Evolutionary conservation across 495 filamentous ascomycete genomes (phyloP).

Genomic region (Corynascus novoguineensis): DNA sequence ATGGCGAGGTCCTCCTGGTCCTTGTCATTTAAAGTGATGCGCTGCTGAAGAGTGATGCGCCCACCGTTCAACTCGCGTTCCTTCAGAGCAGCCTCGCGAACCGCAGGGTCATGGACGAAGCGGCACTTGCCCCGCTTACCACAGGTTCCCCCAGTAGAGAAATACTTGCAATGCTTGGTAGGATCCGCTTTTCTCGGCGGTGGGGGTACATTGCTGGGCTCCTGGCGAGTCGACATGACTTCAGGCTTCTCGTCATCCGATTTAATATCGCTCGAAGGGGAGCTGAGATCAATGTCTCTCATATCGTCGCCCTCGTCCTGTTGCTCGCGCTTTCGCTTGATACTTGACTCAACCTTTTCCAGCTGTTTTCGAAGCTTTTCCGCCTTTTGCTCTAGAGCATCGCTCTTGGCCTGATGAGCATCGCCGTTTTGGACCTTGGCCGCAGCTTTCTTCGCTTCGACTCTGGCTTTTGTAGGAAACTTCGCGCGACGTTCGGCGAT

Average conservation of each 20-base stretch:
- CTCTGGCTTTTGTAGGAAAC: constrained; percentile 67
- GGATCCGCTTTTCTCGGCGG: constrained; percentile 46
- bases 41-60: constrained; percentile 51
- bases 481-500: constrained; percentile 71
- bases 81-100: constrained; percentile 48
- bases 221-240: constrained; percentile 38
- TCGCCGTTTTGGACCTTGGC: constrained; percentile 26
- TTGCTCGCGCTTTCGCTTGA: constrained; percentile 53
- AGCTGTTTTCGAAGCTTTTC: constrained; percentile 48
- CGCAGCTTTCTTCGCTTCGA: constrained; percentile 45
- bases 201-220: constrained; percentile 33
- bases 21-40: constrained; percentile 51
- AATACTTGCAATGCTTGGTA: constrained; percentile 55
- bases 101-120: constrained; percentile 52
- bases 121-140: constrained; percentile 62
- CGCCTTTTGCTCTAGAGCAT: constrained; percentile 39
- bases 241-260: constrained; percentile 48
- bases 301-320: constrained; percentile 55
- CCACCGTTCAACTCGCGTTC: constrained; percentile 51
- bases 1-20: constrained; percentile 53
- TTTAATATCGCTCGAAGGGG: constrained; percentile 35
- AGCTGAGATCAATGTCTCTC: constrained; percentile 35
- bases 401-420: constrained; percentile 23
- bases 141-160: constrained; percentile 53
- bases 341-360: constrained; percentile 47